Base-by-base conservation (phyloP, 495 filamentous ascomycete genomes). In the Aspergillus affinis region DNA sequence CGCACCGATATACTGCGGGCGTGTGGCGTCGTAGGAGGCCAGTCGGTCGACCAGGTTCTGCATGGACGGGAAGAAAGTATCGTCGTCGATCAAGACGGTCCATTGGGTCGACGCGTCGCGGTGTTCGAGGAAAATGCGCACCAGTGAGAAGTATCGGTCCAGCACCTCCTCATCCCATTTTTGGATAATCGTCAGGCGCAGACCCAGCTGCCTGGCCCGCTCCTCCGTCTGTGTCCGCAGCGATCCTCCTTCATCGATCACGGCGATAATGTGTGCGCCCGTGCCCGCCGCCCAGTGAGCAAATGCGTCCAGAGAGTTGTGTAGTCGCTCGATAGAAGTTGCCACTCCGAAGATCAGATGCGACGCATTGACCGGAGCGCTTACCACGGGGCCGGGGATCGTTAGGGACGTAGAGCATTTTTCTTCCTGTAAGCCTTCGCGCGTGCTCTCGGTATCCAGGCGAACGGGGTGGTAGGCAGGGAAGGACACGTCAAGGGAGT, bases 61-160 rank as follows among this genome's bases (percentile, higher is more conserved):
- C 70, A 86, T 77, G 29, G 78, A 82, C 0, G 80, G 76, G 71
- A 87, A 85, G 66, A 88, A 88, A 6, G 88, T 89, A 67, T 90
- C 88, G 71, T 90, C 88, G 70, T 90, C 87, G 21, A 89, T 77
- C 72, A 83, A 19, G 75, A 75, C 86, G 82, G 88, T 50, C 75
- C 68, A 17, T 80, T 86, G 4, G 69, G 61, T 20, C 72, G 69
- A 10, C 69, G 73, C 19, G 73, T 69, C 61, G 41, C 54, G 55
- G 18, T 58, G 46, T 47, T 65, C 50, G 55, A 54, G 57, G 13
- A 68, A 46, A 55, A 76, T 61, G 4, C 73, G 65, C 32, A 83
- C 69, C 50, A 89, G 71, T 13, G 81, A 75, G 64, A 89, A 88
- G 66, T 89, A 88, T 49, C 84, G 80, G 51, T 83, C 75, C 12